Conservation (phyloP, 192 early-diverging fungal species). For the Podila clonocystis region DNA sequence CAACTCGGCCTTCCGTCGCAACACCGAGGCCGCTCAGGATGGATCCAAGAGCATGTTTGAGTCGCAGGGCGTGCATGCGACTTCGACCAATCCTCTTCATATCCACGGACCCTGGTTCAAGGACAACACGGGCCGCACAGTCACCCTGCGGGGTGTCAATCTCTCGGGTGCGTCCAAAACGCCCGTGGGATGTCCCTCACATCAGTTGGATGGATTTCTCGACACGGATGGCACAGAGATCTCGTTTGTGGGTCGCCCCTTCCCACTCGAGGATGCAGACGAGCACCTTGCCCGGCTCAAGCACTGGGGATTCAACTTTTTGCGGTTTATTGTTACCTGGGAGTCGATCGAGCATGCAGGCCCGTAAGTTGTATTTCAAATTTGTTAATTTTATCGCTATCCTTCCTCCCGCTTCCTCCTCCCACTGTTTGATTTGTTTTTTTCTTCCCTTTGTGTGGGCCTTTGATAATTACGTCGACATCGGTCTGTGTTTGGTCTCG, state of each 20-base stretch:
- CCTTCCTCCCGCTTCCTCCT: neutral
- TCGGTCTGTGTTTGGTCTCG: too few relatives aligned
- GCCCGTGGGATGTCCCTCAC: slow-evolving; percentile 55
- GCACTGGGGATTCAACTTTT: slow-evolving; percentile 78
- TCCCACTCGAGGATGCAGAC: slow-evolving; percentile 75
- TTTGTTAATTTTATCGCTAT: neutral
- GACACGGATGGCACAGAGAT: slow-evolving; percentile 67
- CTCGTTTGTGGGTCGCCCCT: slow-evolving; percentile 78
- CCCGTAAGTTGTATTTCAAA: slow-evolving; percentile 54
- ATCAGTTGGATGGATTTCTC: slow-evolving; percentile 56
- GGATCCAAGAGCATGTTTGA: slow-evolving; percentile 20
- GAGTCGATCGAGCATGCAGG: slow-evolving; percentile 76
- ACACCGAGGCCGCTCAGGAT: neutral
- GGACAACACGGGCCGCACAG: slow-evolving; percentile 58
- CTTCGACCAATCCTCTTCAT: slow-evolving; percentile 35
- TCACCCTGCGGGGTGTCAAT: slow-evolving; percentile 66
- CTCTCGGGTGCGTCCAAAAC: slow-evolving; percentile 63
- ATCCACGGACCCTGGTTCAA: slow-evolving; percentile 56
- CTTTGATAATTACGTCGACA: too few relatives aligned
- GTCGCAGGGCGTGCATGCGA: slow-evolving; percentile 28
- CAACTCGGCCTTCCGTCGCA: slow-evolving; percentile 13
- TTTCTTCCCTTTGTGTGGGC: neutral
- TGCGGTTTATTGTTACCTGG: slow-evolving; percentile 80
- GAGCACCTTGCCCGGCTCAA: slow-evolving; percentile 73
- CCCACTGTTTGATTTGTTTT: neutral